phyloP scores from a whole-genome alignment of 2,329 filamentous ascomycete species.

The Emmonsia crescens region DNA sequence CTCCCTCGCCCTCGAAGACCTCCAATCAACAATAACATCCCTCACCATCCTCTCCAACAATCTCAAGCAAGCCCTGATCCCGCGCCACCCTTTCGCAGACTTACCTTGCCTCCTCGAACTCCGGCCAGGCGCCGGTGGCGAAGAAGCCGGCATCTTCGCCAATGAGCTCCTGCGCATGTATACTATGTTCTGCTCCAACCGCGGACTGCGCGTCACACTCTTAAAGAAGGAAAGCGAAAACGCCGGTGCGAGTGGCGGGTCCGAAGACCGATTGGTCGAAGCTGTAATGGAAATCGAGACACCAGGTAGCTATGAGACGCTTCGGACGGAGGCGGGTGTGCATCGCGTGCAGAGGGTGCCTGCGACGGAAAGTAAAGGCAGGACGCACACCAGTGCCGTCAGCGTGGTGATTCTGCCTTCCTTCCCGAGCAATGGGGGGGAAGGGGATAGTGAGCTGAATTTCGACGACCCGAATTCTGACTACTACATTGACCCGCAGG shows the following conservation, averaged over 20 bases:
- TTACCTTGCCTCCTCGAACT: conserved; percentile 88
- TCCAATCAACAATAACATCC: conserved; percentile 52
- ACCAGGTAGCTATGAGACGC: conserved; percentile 64
- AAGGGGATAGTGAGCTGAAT: conserved; percentile 45
- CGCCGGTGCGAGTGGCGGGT: conserved; percentile 42
- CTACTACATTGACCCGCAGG: conserved; percentile 76
- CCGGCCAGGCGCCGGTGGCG: conserved; percentile 79
- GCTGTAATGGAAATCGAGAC: conserved; percentile 75
- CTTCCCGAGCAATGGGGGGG: conserved; percentile 47
- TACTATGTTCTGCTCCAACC: conserved; percentile 59
- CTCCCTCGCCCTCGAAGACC: conserved; percentile 54
- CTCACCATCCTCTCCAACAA: conserved; percentile 54
- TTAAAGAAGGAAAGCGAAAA: conserved; percentile 75
- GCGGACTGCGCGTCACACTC: conserved; percentile 54
- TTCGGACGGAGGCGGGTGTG: conserved; percentile 84
- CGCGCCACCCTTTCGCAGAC: conserved; percentile 78
- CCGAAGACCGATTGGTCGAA: conserved; percentile 66
- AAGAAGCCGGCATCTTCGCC: conserved; percentile 84
- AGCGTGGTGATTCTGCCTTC: conserved; percentile 86
- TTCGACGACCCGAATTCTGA: conserved; percentile 78
- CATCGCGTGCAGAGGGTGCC: conserved; percentile 92
- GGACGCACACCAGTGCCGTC: conserved; percentile 86
- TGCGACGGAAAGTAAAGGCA: conserved; percentile 78
- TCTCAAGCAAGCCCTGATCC: conserved; percentile 69
- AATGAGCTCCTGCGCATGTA: conserved; percentile 88